These are phyloP conservation scores for Pyrenophora tritici-repentis DNA, from an alignment of 2,329 filamentous ascomycete species.

Conservation along the genomic window DNA sequence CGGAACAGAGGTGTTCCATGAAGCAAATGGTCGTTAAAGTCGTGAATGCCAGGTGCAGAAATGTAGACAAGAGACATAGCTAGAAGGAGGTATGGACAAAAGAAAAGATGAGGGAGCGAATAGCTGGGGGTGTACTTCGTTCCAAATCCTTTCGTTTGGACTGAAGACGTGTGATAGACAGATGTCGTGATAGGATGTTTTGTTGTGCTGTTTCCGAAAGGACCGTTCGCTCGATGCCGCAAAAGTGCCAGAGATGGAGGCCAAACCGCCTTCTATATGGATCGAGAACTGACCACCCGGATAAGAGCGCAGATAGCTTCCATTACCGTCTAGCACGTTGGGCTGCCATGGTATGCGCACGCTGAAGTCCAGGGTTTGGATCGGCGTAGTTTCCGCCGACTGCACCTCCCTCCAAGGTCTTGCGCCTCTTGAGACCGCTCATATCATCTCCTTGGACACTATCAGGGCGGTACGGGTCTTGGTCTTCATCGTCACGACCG, in stretches of 20 bases:
- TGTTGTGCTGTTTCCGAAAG: conserved; percentile 18
- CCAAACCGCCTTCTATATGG: conserved; percentile 31
- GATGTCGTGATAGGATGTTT: conserved; percentile 40
- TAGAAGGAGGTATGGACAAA: conserved; percentile 38
- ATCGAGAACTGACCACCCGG: conserved; percentile 29
- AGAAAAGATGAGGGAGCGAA: conserved; percentile 32
- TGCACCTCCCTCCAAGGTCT: conserved; percentile 64
- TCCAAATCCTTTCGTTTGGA: conserved; percentile 35
- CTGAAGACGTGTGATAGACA: conserved; percentile 59
- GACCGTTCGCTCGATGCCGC: conserved; percentile 28
- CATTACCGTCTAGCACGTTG: conserved; percentile 40
- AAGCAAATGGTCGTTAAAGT: conserved; percentile 43
- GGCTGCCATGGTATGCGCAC: conserved; percentile 37
- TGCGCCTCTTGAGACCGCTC: conserved; percentile 75
- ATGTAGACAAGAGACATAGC: conserved; percentile 40
- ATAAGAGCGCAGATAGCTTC: conserved; percentile 14
- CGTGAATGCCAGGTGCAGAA: conserved; percentile 43
- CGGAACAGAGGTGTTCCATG: conserved; percentile 23
- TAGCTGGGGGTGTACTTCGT: conserved; percentile 8
- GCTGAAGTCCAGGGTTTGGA: conserved; percentile 39
- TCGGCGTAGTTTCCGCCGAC: conserved; percentile 42
- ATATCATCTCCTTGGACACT: conserved; percentile 60
- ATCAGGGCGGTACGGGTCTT: conserved; percentile 70
- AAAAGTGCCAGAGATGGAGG: conserved; percentile 23
- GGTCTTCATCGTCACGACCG: conserved; percentile 65